These are phyloP conservation scores for Hypomyces rosellus DNA, from an alignment of 2,329 filamentous ascomycete genomes.

Conservation along the genomic window DNA sequence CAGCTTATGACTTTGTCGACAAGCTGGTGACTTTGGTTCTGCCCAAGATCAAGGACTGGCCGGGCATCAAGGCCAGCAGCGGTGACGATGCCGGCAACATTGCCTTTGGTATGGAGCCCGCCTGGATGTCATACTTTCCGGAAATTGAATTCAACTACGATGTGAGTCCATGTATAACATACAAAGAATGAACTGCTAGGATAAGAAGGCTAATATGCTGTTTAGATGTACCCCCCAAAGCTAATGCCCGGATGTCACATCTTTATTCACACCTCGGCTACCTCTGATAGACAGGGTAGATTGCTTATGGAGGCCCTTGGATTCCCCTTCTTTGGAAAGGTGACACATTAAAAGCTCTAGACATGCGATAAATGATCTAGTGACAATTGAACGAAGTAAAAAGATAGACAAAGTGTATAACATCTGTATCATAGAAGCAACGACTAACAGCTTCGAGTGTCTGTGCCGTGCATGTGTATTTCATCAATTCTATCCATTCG, in stretches of 20 bases:
- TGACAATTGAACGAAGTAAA: conserved; percentile 14
- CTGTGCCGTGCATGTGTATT: neutral
- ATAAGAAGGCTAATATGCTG: too few relatives aligned
- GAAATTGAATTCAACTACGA: conserved; percentile 95
- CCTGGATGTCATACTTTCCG: conserved; percentile 77
- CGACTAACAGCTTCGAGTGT: neutral
- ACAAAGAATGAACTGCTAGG: too few relatives aligned
- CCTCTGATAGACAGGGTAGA: conserved; percentile 76
- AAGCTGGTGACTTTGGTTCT: conserved; percentile 87
- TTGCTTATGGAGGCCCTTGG: conserved; percentile 51
- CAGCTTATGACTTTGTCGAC: conserved; percentile 84
- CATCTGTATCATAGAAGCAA: conserved; percentile 26
- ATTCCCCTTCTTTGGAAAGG: conserved; percentile 72
- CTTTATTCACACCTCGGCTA: conserved; percentile 77
- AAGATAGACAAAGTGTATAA: conserved; percentile 28
- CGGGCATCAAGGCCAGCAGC: conserved; percentile 56
- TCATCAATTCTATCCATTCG: conserved; percentile 14
- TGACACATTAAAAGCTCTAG: conserved; percentile 32
- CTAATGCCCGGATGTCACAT: conserved; percentile 85
- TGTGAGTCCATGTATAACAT: conserved; percentile 47
- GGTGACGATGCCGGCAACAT: conserved; percentile 89
- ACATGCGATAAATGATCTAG: neutral
- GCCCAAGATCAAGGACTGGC: conserved; percentile 95
- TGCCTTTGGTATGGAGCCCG: conserved; percentile 68
- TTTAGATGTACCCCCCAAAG: conserved; percentile 52